Conservation (phyloP, 805 yeast species). For the Yarrowia alimentaria region DNA sequence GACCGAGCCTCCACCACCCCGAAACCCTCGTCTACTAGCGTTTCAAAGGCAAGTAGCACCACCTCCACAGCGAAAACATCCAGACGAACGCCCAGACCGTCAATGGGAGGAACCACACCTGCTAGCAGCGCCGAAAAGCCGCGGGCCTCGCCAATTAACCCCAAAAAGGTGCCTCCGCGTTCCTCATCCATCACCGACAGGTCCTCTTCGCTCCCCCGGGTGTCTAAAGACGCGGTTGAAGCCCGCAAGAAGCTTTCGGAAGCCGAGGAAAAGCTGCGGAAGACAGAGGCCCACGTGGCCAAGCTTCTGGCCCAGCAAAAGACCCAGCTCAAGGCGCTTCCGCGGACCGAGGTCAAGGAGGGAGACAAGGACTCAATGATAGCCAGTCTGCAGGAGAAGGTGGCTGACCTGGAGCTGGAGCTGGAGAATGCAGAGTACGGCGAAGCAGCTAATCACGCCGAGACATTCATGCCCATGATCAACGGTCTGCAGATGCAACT, state of each 20-base stretch:
- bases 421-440: constrained; percentile 20
- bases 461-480: constrained; percentile 17
- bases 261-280: constrained; percentile 5
- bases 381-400: constrained; percentile 13
- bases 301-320: constrained; percentile 23
- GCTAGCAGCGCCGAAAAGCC: constrained; percentile 1
- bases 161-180: constrained; percentile 19
- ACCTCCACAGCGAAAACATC: neutral
- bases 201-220: constrained; percentile 4
- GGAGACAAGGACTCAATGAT: constrained; percentile 18
- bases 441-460: constrained; percentile 20
- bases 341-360: constrained; percentile 1
- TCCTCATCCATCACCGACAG: constrained; percentile 5
- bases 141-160: constrained; percentile 3
- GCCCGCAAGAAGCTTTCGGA: constrained; percentile 7
- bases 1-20: neutral
- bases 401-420: constrained; percentile 25
- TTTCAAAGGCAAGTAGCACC: neutral
- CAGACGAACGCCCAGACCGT: neutral
- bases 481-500: constrained; percentile 22
- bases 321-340: constrained; percentile 13
- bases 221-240: constrained; percentile 1
- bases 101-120: no score
- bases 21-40: neutral
- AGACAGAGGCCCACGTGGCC: constrained; percentile 1